These are phyloP conservation scores for Passalora sequoiae DNA, from an alignment of 2,329 filamentous ascomycete species.

Conservation along the genomic window DNA sequence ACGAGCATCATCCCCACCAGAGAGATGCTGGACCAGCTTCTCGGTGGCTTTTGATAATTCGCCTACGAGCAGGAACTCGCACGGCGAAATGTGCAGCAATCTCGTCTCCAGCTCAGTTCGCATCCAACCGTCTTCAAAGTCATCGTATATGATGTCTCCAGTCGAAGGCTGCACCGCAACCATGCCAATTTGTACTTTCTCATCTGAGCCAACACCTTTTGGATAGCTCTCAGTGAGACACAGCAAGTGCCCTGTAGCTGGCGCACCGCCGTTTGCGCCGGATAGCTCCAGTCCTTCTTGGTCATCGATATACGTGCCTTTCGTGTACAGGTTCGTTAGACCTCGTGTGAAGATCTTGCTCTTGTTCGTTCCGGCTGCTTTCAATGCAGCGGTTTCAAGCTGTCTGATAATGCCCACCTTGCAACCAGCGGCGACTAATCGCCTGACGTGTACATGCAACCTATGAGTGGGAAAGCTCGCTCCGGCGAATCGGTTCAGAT, in stretches of 20 bases:
- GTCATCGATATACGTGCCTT: constrained; percentile 95
- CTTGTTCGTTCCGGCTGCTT: constrained; percentile 89
- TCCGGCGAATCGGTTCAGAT: constrained; percentile 85
- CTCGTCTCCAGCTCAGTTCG: constrained; percentile 90
- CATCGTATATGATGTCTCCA: constrained; percentile 91
- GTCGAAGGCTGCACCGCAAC: constrained; percentile 93
- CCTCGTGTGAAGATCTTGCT: constrained; percentile 89
- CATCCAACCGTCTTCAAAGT: constrained; percentile 97
- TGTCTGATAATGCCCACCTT: constrained; percentile 96
- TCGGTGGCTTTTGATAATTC: constrained; percentile 85
- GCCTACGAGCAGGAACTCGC: constrained; percentile 90
- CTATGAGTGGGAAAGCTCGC: constrained; percentile 92
- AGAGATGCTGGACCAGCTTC: constrained; percentile 84
- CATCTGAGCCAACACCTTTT: constrained; percentile 78
- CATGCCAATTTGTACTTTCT: constrained; percentile 87
- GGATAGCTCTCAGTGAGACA: constrained; percentile 82
- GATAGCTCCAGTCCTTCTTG: constrained; percentile 68
- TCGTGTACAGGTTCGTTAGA: constrained; percentile 94
- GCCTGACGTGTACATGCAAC: constrained; percentile 87
- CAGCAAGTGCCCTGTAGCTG: constrained; percentile 77
- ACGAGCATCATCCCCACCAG: constrained; percentile 80
- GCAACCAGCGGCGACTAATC: constrained; percentile 83
- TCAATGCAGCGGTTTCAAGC: constrained; percentile 89
- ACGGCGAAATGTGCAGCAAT: constrained; percentile 90
- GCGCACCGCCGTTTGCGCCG: constrained; percentile 51